Conservation (phyloP, 192 early-diverging fungal species). For the Mortierella antarctica region DNA sequence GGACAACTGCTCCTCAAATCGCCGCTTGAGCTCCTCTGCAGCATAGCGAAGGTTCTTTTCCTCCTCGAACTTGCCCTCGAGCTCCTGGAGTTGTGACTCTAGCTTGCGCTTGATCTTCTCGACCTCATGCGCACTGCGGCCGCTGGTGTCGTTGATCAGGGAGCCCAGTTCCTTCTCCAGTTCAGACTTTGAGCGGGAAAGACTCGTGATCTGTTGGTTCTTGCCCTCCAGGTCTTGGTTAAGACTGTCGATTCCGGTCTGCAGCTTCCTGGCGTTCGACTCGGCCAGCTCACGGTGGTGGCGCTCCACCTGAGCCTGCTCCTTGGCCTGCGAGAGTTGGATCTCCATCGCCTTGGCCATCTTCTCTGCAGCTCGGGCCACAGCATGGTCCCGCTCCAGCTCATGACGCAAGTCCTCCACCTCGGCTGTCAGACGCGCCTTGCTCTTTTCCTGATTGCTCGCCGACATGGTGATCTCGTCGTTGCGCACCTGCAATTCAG, state of each 20-base stretch:
- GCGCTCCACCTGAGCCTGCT: conserved; percentile 67
- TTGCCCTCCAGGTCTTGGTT: conserved; percentile 71
- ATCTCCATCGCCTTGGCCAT: conserved; percentile 68
- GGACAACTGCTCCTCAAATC: conserved; percentile 74
- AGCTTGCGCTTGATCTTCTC: conserved; percentile 73
- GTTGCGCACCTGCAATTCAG: conserved; percentile 34
- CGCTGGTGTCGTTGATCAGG: conserved; percentile 77
- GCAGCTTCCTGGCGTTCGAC: conserved; percentile 67
- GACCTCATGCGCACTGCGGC: conserved; percentile 79
- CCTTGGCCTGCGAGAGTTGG: conserved; percentile 63
- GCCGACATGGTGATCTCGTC: conserved; percentile 66
- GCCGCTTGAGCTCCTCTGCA: conserved; percentile 74
- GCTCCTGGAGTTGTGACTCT: conserved; percentile 67
- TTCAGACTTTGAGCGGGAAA: conserved; percentile 73
- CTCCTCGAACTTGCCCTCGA: conserved; percentile 71
- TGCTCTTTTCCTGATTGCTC: conserved; percentile 77
- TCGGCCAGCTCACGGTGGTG: conserved; percentile 69
- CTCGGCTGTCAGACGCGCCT: conserved; percentile 71
- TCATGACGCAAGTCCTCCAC: conserved; percentile 82
- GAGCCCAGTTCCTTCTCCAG: conserved; percentile 74
- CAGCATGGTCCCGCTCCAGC: conserved; percentile 79
- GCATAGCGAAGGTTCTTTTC: conserved; percentile 65
- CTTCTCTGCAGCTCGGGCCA: conserved; percentile 72
- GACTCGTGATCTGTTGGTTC: conserved; percentile 56
- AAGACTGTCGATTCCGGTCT: conserved; percentile 65